phyloP scores from a whole-genome alignment of 2,329 filamentous ascomycete genomes.

The Trichoderma asperellum region DNA sequence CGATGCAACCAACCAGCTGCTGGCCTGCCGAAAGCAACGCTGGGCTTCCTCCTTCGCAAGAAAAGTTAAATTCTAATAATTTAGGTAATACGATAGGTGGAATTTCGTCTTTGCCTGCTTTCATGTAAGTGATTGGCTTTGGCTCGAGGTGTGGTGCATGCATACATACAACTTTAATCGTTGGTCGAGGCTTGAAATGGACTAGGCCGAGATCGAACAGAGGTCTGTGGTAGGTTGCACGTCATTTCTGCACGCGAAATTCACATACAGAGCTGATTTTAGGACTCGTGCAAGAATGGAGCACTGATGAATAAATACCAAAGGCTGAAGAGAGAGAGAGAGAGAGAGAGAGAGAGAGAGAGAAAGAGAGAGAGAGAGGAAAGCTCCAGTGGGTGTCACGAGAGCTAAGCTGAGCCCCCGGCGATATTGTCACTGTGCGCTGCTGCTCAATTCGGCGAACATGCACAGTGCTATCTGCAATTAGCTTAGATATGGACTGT shows the following conservation, averaged over 20 bases:
- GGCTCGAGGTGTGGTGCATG: neutral
- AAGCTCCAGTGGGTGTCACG: neutral
- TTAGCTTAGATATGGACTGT: neutral
- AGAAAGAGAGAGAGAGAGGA: too few species aligned
- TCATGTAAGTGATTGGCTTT: neutral
- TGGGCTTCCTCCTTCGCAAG: neutral
- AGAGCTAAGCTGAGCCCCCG: neutral
- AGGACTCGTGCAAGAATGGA: neutral
- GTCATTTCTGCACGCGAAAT: neutral
- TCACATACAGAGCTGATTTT: neutral
- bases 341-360: neutral
- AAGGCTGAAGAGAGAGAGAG: neutral
- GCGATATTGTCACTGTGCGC: neutral
- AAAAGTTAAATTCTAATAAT: neutral
- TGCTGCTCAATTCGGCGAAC: neutral
- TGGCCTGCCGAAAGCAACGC: constrained; percentile 8
- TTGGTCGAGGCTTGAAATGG: neutral
- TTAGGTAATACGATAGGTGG: neutral
- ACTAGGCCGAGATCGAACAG: neutral
- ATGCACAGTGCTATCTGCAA: neutral
- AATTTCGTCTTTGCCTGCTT: neutral
- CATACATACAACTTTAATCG: neutral
- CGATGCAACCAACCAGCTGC: constrained; percentile 7
- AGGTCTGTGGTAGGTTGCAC: neutral
- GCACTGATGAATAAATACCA: neutral